Conservation (phyloP, 2,329 filamentous ascomycete species). For the Xylaria sp. region DNA sequence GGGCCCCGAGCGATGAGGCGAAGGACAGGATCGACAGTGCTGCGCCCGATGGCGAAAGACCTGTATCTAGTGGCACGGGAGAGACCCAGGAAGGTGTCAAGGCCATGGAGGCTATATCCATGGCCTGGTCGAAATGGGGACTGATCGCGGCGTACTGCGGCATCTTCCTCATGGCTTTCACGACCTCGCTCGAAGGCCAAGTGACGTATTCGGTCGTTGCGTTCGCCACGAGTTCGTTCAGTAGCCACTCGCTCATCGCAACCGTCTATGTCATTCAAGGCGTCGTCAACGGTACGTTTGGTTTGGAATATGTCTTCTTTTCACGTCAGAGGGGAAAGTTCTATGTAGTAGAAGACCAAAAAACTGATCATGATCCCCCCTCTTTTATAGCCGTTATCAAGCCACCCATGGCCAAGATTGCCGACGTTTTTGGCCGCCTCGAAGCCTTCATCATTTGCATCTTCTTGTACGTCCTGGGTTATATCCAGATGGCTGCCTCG, state of each 20-base stretch:
- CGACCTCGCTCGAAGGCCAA: slow-evolving; percentile 74
- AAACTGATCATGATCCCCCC: background rate
- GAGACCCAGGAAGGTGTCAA: slow-evolving; percentile 49
- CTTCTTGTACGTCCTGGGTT: slow-evolving; percentile 65
- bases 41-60: background rate
- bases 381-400: slow-evolving; percentile 63
- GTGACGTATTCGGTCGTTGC: slow-evolving; percentile 69
- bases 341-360: background rate
- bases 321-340: background rate
- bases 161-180: slow-evolving; percentile 70
- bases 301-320: background rate
- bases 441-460: slow-evolving; percentile 68
- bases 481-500: slow-evolving; percentile 67
- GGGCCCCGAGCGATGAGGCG: slow-evolving; percentile 3
- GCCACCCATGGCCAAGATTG: slow-evolving; percentile 70
- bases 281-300: slow-evolving; percentile 35
- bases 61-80: slow-evolving; percentile 5
- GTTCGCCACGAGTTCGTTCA: slow-evolving; percentile 53
- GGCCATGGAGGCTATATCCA: slow-evolving; percentile 50
- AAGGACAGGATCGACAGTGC: background rate
- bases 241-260: slow-evolving; percentile 39
- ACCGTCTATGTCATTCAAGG: slow-evolving; percentile 39
- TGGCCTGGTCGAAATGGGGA: slow-evolving; percentile 49
- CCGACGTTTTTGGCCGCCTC: slow-evolving; percentile 70
- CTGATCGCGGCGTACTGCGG: slow-evolving; percentile 49